These are phyloP conservation scores for Puccinia polysora DNA, from an alignment of 1,284 basidiomycete species.

Conservation along the genomic window DNA sequence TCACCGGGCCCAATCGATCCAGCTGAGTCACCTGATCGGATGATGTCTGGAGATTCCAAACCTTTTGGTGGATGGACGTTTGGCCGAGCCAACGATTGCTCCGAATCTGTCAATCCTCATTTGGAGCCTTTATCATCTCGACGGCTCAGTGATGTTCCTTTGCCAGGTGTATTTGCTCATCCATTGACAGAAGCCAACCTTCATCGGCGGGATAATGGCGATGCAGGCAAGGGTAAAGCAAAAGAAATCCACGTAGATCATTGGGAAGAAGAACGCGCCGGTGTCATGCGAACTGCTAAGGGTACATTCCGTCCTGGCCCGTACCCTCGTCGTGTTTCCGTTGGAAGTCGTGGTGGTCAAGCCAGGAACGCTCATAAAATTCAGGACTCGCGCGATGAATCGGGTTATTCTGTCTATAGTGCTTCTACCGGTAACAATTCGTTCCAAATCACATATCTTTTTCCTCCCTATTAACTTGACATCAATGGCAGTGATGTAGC, in stretches of 20 bases:
- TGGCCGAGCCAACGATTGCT: too few relatives aligned
- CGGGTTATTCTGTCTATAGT: conserved; percentile 13
- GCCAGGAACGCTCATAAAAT: too few relatives aligned
- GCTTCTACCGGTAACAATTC: conserved; percentile 10
- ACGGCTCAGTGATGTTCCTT: too few relatives aligned
- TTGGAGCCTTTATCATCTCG: too few relatives aligned
- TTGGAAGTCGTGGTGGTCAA: background rate
- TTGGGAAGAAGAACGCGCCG: conserved; percentile 4
- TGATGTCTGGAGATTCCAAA: too few relatives aligned
- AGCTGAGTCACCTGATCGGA: background rate
- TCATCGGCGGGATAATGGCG: background rate
- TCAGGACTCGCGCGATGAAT: background rate
- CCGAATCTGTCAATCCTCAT: too few relatives aligned
- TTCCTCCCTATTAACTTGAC: background rate
- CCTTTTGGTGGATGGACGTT: too few relatives aligned
- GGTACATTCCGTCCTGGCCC: background rate
- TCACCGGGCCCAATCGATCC: background rate
- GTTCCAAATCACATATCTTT: too few relatives aligned
- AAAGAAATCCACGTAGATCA: background rate
- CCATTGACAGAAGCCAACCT: conserved; percentile 19
- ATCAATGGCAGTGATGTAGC: background rate
- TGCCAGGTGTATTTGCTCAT: background rate
- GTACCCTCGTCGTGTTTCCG: background rate
- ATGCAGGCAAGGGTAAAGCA: background rate
- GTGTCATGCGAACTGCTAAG: conserved; percentile 11